These are phyloP conservation scores for Trifolium fragiferum DNA, from an alignment of 306 rosid genomes.

Conservation along the genomic window DNA sequence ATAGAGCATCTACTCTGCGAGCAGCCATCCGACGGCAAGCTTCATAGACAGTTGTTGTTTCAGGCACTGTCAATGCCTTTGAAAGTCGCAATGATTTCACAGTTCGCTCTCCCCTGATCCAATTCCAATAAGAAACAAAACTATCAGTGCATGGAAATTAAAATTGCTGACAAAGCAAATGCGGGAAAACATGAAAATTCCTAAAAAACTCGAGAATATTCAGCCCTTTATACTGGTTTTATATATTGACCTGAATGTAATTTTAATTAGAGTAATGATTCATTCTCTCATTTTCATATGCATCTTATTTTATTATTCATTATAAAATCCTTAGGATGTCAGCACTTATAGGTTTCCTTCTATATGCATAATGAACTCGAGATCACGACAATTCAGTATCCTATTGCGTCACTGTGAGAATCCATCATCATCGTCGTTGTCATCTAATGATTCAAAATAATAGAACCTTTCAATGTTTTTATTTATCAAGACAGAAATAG, in stretches of 20 bases:
- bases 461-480: not conserved
- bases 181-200: not conserved
- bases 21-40: slow-evolving; percentile 96
- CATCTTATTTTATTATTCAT: not conserved
- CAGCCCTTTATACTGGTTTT: not conserved
- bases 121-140: slow-evolving; percentile 32
- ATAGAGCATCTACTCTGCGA: slow-evolving; percentile 84
- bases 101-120: slow-evolving; percentile 83
- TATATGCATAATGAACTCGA: not conserved
- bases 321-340: not conserved
- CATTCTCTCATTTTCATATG: not conserved
- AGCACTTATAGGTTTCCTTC: not conserved
- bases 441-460: slow-evolving; percentile 4
- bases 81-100: slow-evolving; percentile 84
- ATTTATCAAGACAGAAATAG: not conserved
- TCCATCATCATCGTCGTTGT: not conserved
- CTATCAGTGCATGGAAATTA: not conserved
- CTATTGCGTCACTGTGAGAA: not conserved
- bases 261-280: not conserved
- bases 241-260: not conserved
- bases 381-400: not conserved
- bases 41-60: slow-evolving; percentile 70
- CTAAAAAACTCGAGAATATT: not conserved
- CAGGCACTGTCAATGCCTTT: slow-evolving; percentile 94
- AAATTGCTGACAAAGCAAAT: not conserved